phyloP scores from a whole-genome alignment of 2,329 filamentous ascomycete genomes.

The Neonectria faginata region DNA sequence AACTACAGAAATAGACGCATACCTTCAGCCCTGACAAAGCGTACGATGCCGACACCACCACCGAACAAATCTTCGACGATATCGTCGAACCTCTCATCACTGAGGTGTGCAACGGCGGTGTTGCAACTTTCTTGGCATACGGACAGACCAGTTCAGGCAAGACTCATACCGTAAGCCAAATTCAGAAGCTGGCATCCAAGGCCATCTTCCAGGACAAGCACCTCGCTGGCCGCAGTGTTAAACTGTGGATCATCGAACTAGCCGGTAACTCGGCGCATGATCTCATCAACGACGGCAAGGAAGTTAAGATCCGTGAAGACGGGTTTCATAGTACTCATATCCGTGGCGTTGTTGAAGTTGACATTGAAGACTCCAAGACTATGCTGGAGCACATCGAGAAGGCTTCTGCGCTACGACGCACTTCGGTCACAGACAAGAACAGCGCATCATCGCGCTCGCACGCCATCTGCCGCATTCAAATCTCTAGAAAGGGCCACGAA shows the following conservation, averaged over 20 bases:
- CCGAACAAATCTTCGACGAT: conserved; percentile 56
- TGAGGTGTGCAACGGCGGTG: conserved; percentile 60
- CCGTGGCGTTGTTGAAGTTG: conserved; percentile 54
- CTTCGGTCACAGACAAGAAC: conserved; percentile 59
- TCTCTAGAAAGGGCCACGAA: conserved; percentile 39
- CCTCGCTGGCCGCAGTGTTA: conserved; percentile 47
- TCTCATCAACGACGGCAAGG: conserved; percentile 55
- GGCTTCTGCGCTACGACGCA: conserved; percentile 55
- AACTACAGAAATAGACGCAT: background rate
- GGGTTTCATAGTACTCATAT: conserved; percentile 58
- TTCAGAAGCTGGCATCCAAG: conserved; percentile 56
- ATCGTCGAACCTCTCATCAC: conserved; percentile 57
- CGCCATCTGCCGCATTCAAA: conserved; percentile 60
- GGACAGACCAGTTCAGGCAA: conserved; percentile 64
- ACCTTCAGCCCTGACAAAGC: conserved; percentile 51
- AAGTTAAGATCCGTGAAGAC: conserved; percentile 59
- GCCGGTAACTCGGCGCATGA: conserved; percentile 54
- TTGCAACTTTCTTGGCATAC: conserved; percentile 61
- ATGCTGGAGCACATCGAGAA: conserved; percentile 51
- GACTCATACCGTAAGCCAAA: conserved; percentile 57
- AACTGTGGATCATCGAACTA: conserved; percentile 53
- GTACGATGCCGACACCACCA: conserved; percentile 51
- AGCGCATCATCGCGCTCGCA: conserved; percentile 62
- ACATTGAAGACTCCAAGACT: conserved; percentile 34
- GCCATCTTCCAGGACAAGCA: conserved; percentile 34